These are phyloP conservation scores for Tetraselmis chui DNA, from an alignment of 139 green algal genomes.

Conservation along the genomic window DNA sequence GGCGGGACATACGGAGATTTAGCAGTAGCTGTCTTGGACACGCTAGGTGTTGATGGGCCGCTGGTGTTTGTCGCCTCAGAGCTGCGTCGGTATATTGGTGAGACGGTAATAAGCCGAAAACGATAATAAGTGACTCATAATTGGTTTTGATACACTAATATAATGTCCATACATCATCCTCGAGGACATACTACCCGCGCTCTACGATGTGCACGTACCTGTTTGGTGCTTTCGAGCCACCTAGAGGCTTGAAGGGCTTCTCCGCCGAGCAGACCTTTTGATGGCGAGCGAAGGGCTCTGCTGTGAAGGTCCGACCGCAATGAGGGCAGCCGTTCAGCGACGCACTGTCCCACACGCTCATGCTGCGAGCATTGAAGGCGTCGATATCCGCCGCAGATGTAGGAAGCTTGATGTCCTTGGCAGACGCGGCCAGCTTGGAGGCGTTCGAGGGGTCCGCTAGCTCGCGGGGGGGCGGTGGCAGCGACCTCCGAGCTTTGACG, in stretches of 20 bases:
- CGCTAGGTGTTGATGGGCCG: no score
- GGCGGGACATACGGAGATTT: no score
- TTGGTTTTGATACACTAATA: no score
- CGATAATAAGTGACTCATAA: no score
- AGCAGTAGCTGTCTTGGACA: no score
- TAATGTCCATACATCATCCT: no score
- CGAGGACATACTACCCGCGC: no score
- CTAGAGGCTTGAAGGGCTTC: not conserved
- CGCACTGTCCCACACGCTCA: not conserved
- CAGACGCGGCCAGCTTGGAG: not conserved
- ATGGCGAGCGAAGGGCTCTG: not conserved
- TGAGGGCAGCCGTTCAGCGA: not conserved
- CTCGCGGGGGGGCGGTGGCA: not conserved
- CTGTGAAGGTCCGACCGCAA: conserved; percentile 2
- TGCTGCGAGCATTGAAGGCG: not conserved
- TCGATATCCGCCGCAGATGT: not conserved
- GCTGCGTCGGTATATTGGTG: no score
- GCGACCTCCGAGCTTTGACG: not conserved
- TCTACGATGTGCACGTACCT: no score
- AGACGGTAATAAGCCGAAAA: no score
- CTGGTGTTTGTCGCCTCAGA: no score
- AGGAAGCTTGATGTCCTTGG: not conserved
- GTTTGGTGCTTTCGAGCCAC: no score
- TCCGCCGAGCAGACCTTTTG: not conserved
- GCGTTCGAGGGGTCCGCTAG: not conserved